Evolutionary conservation across 2,329 filamentous ascomycete genomes (phyloP).

Genomic region (Plectosphaerella cucumerina): DNA sequence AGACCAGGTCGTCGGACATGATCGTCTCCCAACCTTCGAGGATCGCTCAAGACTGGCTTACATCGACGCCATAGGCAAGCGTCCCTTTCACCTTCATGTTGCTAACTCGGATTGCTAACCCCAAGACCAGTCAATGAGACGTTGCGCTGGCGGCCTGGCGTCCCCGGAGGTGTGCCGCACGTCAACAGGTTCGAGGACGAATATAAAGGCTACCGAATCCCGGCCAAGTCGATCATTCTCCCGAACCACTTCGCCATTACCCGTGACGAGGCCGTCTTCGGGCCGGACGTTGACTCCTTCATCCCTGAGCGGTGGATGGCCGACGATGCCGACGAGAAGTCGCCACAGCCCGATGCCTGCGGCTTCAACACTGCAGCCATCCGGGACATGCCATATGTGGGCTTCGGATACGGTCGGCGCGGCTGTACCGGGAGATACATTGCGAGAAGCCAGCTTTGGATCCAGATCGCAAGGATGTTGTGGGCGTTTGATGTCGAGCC

Average conservation of each 20-base stretch:
- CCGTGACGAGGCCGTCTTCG: slow-evolving; percentile 33
- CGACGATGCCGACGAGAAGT: slow-evolving; percentile 34
- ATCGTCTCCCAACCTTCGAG: slow-evolving; percentile 31
- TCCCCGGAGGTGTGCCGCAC: slow-evolving; percentile 31
- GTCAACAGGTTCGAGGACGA: slow-evolving; percentile 27
- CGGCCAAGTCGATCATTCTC: slow-evolving; percentile 36
- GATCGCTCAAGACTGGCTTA: slow-evolving; percentile 35
- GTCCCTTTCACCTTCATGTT: too few relatives aligned
- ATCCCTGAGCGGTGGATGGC: slow-evolving; percentile 36
- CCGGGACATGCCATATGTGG: slow-evolving; percentile 24
- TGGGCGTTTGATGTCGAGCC: slow-evolving; percentile 45
- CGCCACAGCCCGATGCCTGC: too few relatives aligned
- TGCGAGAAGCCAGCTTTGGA: slow-evolving; percentile 40
- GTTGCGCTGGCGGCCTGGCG: slow-evolving; percentile 39
- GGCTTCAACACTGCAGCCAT: background rate
- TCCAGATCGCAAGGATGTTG: slow-evolving; percentile 36
- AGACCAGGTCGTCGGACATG: slow-evolving; percentile 33
- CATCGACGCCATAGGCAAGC: slow-evolving; percentile 26
- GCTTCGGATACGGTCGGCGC: slow-evolving; percentile 46
- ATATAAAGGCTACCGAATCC: slow-evolving; percentile 35
- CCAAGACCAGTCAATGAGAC: slow-evolving; percentile 28
- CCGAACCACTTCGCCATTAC: slow-evolving; percentile 34
- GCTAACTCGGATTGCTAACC: too few relatives aligned
- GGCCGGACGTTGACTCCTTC: slow-evolving; percentile 26
- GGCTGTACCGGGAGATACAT: slow-evolving; percentile 39